phyloP scores from a whole-genome alignment of 2,329 filamentous ascomycete genomes.

The Mollisiaceae sp. region DNA sequence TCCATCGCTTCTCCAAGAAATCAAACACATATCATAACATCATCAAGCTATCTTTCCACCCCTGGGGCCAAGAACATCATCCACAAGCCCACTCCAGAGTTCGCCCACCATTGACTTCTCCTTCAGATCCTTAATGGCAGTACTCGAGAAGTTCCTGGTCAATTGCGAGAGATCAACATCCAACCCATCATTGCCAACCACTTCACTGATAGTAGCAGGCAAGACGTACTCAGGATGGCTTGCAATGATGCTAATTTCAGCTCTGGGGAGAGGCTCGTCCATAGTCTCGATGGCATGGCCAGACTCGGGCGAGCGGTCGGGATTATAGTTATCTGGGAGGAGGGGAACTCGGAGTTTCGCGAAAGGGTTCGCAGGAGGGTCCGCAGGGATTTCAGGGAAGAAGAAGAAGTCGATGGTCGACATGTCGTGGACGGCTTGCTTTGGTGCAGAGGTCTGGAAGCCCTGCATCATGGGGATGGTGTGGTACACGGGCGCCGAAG shows the following conservation, averaged over 20 bases:
- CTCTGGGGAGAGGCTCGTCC: conserved; percentile 49
- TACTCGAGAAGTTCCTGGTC: conserved; percentile 40
- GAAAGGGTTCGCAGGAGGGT: conserved; percentile 39
- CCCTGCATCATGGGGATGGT: conserved; percentile 66
- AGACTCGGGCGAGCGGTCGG: conserved; percentile 36
- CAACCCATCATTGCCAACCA: conserved; percentile 55
- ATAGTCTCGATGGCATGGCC: conserved; percentile 51
- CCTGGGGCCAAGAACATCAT: conserved; percentile 50
- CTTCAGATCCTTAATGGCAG: conserved; percentile 46
- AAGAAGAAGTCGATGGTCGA: conserved; percentile 52
- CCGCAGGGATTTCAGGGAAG: conserved; percentile 53
- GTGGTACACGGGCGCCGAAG: conserved; percentile 47
- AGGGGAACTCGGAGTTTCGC: conserved; percentile 60
- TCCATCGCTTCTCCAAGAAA: conserved; percentile 16
- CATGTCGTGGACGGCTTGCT: conserved; percentile 42
- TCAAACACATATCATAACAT: conserved; percentile 16
- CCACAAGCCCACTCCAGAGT: conserved; percentile 62
- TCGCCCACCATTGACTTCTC: conserved; percentile 56
- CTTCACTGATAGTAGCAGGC: conserved; percentile 58
- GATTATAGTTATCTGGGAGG: conserved; percentile 61
- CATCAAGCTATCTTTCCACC: conserved; percentile 11
- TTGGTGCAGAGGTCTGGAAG: conserved; percentile 56
- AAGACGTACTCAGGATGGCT: conserved; percentile 59
- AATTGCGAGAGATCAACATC: conserved; percentile 61
- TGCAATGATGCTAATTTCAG: conserved; percentile 61